phyloP scores from a whole-genome alignment of 441 rosid genomes.

The Jatropha multifida region DNA sequence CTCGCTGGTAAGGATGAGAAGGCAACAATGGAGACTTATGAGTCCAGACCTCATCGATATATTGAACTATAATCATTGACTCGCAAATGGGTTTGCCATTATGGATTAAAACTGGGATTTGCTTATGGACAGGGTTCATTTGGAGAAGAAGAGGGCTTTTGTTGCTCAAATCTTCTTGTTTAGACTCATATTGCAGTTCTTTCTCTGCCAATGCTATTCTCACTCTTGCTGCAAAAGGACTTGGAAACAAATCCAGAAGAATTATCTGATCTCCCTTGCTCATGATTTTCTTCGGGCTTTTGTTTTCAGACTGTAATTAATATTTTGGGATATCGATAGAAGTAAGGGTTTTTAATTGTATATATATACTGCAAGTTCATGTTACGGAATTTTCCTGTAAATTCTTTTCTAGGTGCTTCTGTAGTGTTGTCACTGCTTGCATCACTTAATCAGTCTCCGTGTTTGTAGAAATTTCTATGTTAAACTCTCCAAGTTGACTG shows the following conservation, averaged over 20 bases:
- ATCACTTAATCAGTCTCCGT: too few species aligned
- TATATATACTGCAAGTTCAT: too few species aligned
- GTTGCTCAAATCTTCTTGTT: neutral
- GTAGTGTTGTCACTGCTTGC: too few species aligned
- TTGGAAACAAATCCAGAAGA: neutral
- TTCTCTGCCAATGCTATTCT: constrained; percentile 8
- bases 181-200: neutral
- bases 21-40: constrained; percentile 9
- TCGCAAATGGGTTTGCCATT: constrained; percentile 9
- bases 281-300: too few species aligned
- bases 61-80: neutral
- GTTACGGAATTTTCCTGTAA: too few species aligned
- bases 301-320: too few species aligned
- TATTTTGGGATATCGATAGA: too few species aligned
- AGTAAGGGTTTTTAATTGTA: too few species aligned
- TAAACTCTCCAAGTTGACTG: too few species aligned
- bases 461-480: too few species aligned
- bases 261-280: neutral
- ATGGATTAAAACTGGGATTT: neutral
- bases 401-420: too few species aligned
- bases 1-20: constrained; percentile 6
- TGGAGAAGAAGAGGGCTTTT: constrained; percentile 11
- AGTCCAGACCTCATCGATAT: constrained; percentile 5
- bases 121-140: constrained; percentile 3
- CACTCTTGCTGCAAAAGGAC: constrained; percentile 5